A percentile compares a stretch with the other conserved stretches of the same genome.
Conservation (phyloP, 2,329 filamentous ascomycete species). For the Trichoderma koningiopsis region DNA sequence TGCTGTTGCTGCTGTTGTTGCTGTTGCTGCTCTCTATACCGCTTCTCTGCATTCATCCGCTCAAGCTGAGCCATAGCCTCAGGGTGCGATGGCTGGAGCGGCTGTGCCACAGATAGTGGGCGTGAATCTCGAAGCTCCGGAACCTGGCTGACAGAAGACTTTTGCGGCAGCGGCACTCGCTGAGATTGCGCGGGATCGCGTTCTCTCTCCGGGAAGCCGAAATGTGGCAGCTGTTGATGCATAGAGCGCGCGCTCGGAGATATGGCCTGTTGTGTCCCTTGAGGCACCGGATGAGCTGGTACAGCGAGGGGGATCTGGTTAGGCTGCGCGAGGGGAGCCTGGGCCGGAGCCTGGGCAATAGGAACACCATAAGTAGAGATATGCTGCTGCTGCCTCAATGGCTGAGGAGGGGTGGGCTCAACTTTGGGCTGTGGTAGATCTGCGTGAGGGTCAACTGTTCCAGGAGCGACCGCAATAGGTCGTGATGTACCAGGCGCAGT, state of each 20-base stretch:
- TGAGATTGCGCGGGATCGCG: slow-evolving; percentile 38
- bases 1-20: slow-evolving; percentile 27
- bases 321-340: slow-evolving; percentile 35
- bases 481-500: slow-evolving; percentile 39
- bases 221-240: slow-evolving; percentile 47
- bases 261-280: slow-evolving; percentile 47
- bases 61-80: slow-evolving; percentile 40
- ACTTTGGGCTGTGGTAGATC: slow-evolving; percentile 51
- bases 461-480: slow-evolving; percentile 53
- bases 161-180: slow-evolving; percentile 46
- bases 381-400: slow-evolving; percentile 43
- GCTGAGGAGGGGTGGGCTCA: slow-evolving; percentile 42
- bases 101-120: slow-evolving; percentile 40
- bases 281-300: slow-evolving; percentile 42
- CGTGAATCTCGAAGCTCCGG: slow-evolving; percentile 41
- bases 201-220: slow-evolving; percentile 51
- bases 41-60: slow-evolving; percentile 39
- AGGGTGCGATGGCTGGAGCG: slow-evolving; percentile 38
- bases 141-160: slow-evolving; percentile 38
- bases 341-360: slow-evolving; percentile 48
- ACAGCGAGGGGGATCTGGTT: slow-evolving; percentile 36
- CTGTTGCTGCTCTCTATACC: slow-evolving; percentile 33
- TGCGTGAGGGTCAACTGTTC: slow-evolving; percentile 44
- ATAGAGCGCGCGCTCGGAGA: slow-evolving; percentile 49
- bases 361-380: slow-evolving; percentile 50